Percentiles rank a stretch among this genome's conserved stretches.
phyloP scores from a whole-genome alignment of 2,329 filamentous ascomycete species.

The Scolecobasidium constrictum region DNA sequence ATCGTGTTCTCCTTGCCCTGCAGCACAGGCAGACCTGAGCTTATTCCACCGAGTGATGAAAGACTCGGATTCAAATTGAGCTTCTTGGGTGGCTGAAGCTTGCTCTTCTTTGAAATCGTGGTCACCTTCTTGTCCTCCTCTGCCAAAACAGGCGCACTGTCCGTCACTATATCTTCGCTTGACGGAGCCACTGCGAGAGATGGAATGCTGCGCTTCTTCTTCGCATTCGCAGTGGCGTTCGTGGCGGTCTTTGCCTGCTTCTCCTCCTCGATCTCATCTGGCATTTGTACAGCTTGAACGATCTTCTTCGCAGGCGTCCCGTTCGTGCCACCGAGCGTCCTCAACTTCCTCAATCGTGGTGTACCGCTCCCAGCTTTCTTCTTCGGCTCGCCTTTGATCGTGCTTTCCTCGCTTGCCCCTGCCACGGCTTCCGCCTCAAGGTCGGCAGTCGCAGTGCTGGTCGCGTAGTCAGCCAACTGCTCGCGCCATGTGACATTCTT shows the following conservation, averaged over 20 bases:
- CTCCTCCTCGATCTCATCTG: conserved; percentile 10
- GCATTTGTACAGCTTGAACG: conserved; percentile 11
- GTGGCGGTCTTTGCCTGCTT: conserved; percentile 2
- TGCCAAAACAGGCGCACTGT: neutral
- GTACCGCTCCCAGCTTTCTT: conserved; percentile 18
- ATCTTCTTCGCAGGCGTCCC: conserved; percentile 27
- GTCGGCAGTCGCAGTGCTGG: conserved; percentile 1
- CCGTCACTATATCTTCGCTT: neutral
- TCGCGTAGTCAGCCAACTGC: conserved; percentile 20
- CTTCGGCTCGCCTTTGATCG: conserved; percentile 8
- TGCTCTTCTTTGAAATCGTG: conserved; percentile 7
- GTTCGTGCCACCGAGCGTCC: conserved; percentile 23
- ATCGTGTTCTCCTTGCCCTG: conserved; percentile 8
- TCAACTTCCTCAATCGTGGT: conserved; percentile 17
- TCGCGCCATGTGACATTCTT: conserved; percentile 35
- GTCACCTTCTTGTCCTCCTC: neutral
- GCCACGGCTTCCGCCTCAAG: neutral
- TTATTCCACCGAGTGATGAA: neutral
- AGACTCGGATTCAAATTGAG: conserved; percentile 11
- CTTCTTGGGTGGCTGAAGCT: conserved; percentile 10
- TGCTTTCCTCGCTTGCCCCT: neutral
- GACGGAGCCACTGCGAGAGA: neutral
- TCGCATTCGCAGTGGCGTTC: conserved; percentile 6
- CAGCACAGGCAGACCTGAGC: conserved; percentile 5
- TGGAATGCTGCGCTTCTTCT: neutral